Conservation (phyloP, 1,284 basidiomycete genomes). For the Microbotryomycetes sp. region DNA sequence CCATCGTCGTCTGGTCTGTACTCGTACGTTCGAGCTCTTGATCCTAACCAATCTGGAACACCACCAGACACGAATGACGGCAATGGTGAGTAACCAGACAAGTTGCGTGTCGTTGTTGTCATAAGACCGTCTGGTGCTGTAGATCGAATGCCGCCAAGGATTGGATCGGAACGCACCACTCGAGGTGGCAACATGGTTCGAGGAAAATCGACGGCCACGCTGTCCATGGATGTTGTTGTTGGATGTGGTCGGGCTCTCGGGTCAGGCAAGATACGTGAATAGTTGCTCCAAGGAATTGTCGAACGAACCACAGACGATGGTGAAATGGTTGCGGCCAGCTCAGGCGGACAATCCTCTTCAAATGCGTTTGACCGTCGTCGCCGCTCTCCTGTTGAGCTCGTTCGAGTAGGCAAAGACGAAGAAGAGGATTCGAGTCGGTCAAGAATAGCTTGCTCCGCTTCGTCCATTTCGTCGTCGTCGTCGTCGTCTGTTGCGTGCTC, state of each 20-base stretch:
- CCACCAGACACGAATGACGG: background rate
- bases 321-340: background rate
- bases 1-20: background rate
- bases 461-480: background rate
- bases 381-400: slow-evolving; percentile 3
- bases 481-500: background rate
- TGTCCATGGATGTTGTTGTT: background rate
- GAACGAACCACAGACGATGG: background rate
- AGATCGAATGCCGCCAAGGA: background rate
- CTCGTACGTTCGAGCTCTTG: too few species aligned
- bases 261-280: background rate
- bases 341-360: background rate
- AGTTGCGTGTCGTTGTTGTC: background rate
- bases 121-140: too few species aligned
- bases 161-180: background rate
- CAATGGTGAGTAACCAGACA: background rate
- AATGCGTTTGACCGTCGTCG: background rate
- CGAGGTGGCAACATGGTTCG: background rate
- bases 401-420: background rate
- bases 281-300: background rate
- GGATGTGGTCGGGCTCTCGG: background rate
- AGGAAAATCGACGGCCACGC: slow-evolving; percentile 3
- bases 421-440: background rate
- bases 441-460: slow-evolving; percentile 1
- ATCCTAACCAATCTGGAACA: too few species aligned